phyloP scores from a whole-genome alignment of 495 filamentous ascomycete species.

The Letharia lupina region DNA sequence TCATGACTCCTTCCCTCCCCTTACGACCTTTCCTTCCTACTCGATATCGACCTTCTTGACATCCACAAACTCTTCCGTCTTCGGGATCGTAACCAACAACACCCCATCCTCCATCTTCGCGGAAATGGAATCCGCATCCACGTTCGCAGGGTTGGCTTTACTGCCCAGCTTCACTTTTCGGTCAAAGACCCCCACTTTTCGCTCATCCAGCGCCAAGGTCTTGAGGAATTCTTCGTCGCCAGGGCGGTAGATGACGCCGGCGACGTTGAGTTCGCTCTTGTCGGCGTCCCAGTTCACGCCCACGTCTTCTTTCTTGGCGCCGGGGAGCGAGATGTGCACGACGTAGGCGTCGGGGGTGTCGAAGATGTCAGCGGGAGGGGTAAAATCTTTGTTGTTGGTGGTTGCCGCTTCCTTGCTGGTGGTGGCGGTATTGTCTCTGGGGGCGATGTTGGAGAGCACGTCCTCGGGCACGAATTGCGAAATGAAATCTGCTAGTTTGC shows the following conservation, averaged over 20 bases:
- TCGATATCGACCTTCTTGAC: slow-evolving; percentile 35
- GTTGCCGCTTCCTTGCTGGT: slow-evolving; percentile 21
- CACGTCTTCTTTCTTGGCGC: slow-evolving; percentile 69
- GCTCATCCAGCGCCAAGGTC: slow-evolving; percentile 54
- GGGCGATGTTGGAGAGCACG: slow-evolving; percentile 12
- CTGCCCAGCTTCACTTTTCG: slow-evolving; percentile 54
- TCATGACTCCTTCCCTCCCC: background rate
- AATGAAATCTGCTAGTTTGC: slow-evolving; percentile 25
- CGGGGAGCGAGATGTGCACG: slow-evolving; percentile 65
- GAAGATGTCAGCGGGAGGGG: slow-evolving; percentile 64
- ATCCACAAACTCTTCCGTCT: slow-evolving; percentile 42
- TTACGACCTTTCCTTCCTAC: slow-evolving; percentile 10
- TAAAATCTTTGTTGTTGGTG: slow-evolving; percentile 44
- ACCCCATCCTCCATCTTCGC: slow-evolving; percentile 68
- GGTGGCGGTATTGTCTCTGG: slow-evolving; percentile 28
- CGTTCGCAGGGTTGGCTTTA: slow-evolving; percentile 46
- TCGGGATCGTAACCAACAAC: slow-evolving; percentile 58
- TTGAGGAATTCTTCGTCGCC: slow-evolving; percentile 65
- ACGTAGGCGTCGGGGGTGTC: slow-evolving; percentile 53
- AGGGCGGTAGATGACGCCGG: slow-evolving; percentile 61
- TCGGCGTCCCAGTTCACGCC: slow-evolving; percentile 67
- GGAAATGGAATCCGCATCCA: slow-evolving; percentile 56
- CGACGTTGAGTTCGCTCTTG: slow-evolving; percentile 52
- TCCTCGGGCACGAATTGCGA: slow-evolving; percentile 34
- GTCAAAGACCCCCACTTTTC: slow-evolving; percentile 65